Percentiles rank a stretch among this genome's conserved stretches.
phyloP scores from a whole-genome alignment of 75 land plant genomes.

The Chamaecyparis obtusa region DNA sequence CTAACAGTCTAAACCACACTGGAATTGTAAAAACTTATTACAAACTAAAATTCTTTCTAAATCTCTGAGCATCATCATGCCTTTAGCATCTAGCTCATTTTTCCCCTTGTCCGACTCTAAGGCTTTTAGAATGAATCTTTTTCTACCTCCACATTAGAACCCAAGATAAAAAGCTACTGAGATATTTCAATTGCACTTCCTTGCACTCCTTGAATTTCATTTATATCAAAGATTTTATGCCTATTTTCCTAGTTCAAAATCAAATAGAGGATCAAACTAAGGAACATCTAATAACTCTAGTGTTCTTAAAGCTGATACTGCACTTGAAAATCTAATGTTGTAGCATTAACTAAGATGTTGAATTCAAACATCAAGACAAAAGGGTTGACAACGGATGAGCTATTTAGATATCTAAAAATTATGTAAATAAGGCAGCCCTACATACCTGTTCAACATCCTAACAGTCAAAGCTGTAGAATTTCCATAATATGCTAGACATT shows the following conservation, averaged over 20 bases:
- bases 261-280: no score
- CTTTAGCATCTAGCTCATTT: not conserved
- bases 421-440: no score
- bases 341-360: not conserved
- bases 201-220: not conserved
- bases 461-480: not conserved
- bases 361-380: not conserved
- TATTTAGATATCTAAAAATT: not conserved
- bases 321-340: not conserved
- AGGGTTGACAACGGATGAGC: not conserved
- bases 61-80: not conserved
- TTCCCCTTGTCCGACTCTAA: not conserved
- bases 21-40: no score
- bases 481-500: not conserved
- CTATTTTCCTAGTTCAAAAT: not conserved
- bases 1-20: not conserved
- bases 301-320: not conserved
- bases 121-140: not conserved
- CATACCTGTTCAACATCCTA: no score
- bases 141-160: not conserved
- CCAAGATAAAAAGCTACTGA: not conserved
- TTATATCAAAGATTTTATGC: no score
- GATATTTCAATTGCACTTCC: not conserved
- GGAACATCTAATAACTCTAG: not conserved
- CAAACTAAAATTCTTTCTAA: not conserved